A percentile compares a stretch with the other conserved stretches of the same genome.
Conservation (phyloP, 1,139 yeast genomes). For the Pichia sp. region DNA sequence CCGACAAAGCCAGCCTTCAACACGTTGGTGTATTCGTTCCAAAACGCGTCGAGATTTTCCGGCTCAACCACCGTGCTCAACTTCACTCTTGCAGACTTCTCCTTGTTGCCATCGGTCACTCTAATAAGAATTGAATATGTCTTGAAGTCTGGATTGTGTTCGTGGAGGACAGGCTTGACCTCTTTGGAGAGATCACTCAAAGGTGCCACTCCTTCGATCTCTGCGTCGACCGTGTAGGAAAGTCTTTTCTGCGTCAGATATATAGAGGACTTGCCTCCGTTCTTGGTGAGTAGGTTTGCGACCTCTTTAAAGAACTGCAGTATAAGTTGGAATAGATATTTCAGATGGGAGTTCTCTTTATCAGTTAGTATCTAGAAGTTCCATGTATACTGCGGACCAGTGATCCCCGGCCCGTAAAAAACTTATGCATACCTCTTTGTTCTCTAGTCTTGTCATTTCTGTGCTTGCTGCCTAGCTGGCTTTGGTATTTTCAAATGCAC, state of each 20-base stretch:
- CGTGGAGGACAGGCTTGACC: conserved; percentile 16
- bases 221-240: conserved; percentile 29
- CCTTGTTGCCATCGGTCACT: conserved; percentile 54
- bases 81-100: conserved; percentile 27
- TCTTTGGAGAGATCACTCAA: conserved; percentile 19
- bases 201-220: conserved; percentile 20
- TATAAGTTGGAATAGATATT: conserved; percentile 11
- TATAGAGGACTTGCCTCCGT: conserved; percentile 40
- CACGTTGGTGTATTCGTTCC: conserved; percentile 27
- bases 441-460: conserved; percentile 18
- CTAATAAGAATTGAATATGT: conserved; percentile 51
- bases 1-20: conserved; percentile 27
- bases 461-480: neutral
- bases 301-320: conserved; percentile 38
- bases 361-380: too few species aligned
- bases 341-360: too few species aligned
- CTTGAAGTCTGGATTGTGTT: conserved; percentile 11
- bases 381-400: too few species aligned
- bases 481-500: neutral
- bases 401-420: too few species aligned
- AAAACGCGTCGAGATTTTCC: conserved; percentile 27
- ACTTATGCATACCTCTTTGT: conserved; percentile 21
- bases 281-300: conserved; percentile 25
- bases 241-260: conserved; percentile 40
- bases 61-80: conserved; percentile 30